These are phyloP conservation scores for Leccinum pachyderme DNA, from an alignment of 1,284 basidiomycete species.

Conservation along the genomic window DNA sequence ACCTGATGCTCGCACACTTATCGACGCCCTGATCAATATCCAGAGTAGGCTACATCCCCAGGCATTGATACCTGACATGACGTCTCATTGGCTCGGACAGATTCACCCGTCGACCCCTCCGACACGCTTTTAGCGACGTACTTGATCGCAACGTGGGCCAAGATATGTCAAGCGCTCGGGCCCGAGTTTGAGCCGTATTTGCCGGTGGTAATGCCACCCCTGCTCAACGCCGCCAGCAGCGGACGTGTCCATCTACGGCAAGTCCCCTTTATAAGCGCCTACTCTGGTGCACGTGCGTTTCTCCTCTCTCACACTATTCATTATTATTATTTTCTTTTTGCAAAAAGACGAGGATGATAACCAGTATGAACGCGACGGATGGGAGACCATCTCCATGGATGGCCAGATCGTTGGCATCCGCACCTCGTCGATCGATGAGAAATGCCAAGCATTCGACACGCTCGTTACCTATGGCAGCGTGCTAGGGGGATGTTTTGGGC, in stretches of 20 bases:
- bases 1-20: constrained; percentile 69
- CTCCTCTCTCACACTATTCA: background rate
- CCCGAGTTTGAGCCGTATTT: constrained; percentile 82
- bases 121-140: constrained; percentile 69
- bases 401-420: constrained; percentile 74
- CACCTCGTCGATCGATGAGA: constrained; percentile 81
- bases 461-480: constrained; percentile 78
- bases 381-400: constrained; percentile 74
- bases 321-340: background rate
- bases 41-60: constrained; percentile 53
- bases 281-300: background rate
- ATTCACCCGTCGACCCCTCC: constrained; percentile 58
- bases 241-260: constrained; percentile 74
- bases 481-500: constrained; percentile 66
- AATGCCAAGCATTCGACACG: constrained; percentile 84
- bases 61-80: background rate
- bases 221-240: constrained; percentile 73
- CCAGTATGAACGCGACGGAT: constrained; percentile 61
- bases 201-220: constrained; percentile 75
- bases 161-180: constrained; percentile 78
- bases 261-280: constrained; percentile 14
- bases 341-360: constrained; percentile 54
- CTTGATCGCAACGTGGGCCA: constrained; percentile 78
- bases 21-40: constrained; percentile 73
- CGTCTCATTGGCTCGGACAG: constrained; percentile 32